These are phyloP conservation scores for Podospora fimiseda DNA, from an alignment of 495 filamentous ascomycete species.

Conservation along the genomic window DNA sequence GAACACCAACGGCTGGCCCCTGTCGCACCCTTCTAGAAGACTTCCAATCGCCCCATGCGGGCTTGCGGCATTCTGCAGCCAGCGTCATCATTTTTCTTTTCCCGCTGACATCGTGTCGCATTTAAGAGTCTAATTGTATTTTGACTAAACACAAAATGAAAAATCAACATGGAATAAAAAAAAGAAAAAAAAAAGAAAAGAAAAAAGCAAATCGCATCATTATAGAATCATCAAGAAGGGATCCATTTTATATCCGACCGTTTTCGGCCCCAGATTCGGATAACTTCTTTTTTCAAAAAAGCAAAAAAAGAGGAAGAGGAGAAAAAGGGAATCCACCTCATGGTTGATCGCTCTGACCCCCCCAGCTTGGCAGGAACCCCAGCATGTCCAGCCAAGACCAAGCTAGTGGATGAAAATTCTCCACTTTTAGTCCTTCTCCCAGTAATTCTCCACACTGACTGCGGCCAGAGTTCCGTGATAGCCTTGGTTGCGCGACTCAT, in stretches of 20 bases:
- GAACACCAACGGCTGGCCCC: background rate
- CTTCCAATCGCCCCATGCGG: background rate
- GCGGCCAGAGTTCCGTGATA: background rate
- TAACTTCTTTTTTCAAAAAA: background rate
- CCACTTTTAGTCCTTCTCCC: no score
- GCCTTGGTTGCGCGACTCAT: background rate
- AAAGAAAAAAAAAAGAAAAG: no score
- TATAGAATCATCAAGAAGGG: no score
- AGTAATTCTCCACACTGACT: background rate
- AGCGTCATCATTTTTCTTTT: background rate
- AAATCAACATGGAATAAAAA: no score
- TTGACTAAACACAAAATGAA: no score
- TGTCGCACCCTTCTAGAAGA: background rate
- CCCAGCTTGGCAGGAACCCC: background rate
- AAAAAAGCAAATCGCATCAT: no score
- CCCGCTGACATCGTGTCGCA: no score
- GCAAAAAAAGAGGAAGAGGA: background rate
- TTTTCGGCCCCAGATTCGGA: background rate
- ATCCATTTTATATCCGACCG: background rate
- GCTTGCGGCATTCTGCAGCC: slow-evolving; percentile 1
- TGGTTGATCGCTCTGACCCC: background rate
- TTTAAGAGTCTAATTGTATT: no score
- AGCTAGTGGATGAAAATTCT: background rate
- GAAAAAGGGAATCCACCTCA: background rate
- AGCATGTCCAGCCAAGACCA: background rate